These are phyloP conservation scores for Breynia disticha DNA, from an alignment of 441 rosid species.

Conservation along the genomic window DNA sequence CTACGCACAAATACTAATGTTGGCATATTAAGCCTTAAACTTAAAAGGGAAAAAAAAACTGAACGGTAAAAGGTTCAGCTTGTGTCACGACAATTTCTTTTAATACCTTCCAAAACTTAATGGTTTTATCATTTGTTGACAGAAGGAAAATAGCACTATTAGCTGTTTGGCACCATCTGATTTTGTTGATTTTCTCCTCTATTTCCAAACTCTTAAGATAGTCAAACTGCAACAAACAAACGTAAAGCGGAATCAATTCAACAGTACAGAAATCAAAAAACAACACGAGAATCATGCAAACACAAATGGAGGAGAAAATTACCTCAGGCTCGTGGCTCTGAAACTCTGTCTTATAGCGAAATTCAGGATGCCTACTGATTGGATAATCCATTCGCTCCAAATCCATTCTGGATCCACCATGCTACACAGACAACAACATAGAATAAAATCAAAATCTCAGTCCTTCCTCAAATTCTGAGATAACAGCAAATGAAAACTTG, in stretches of 20 bases:
- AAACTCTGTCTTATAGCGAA: constrained; percentile 80
- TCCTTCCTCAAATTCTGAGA: background rate
- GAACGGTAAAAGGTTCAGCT: too few species aligned
- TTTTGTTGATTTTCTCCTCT: constrained; percentile 90
- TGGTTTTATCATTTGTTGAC: constrained; percentile 80
- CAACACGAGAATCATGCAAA: constrained; percentile 6
- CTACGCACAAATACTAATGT: too few species aligned
- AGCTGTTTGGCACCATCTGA: constrained; percentile 82
- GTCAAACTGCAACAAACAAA: constrained; percentile 47
- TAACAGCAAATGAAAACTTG: background rate
- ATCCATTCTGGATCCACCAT: constrained; percentile 49
- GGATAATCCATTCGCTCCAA: constrained; percentile 54
- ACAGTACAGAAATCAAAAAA: background rate
- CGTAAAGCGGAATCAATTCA: too few species aligned
- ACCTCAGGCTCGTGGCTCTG: constrained; percentile 96
- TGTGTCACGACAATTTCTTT: background rate
- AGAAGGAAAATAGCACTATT: constrained; percentile 70
- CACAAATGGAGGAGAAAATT: constrained; percentile 11
- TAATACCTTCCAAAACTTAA: constrained; percentile 76
- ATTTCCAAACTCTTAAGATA: constrained; percentile 91
- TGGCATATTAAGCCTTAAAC: too few species aligned
- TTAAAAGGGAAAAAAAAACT: too few species aligned
- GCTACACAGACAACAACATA: constrained; percentile 23
- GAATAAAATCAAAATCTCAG: background rate
- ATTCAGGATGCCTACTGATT: constrained; percentile 57